phyloP scores from a whole-genome alignment of 1,284 basidiomycete species.

The Dichomitus squalens region DNA sequence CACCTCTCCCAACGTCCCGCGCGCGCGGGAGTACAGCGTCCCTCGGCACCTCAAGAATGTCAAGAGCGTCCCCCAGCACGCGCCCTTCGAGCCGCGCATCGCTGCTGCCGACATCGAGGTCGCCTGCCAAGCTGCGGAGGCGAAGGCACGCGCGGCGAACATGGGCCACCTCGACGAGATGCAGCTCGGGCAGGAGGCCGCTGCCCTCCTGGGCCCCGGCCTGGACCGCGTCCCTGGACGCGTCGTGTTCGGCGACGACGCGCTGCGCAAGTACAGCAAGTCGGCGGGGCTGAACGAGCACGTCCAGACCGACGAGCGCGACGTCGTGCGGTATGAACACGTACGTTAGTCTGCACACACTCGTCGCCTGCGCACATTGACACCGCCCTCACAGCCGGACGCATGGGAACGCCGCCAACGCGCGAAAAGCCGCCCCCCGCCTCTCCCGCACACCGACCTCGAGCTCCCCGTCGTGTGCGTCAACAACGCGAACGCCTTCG shows the following conservation, averaged over 20 bases:
- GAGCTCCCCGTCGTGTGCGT: conserved; percentile 10
- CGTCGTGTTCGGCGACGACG: conserved; percentile 1
- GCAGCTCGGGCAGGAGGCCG: background rate
- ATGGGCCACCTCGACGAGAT: background rate
- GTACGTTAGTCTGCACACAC: background rate
- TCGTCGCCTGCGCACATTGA: no score
- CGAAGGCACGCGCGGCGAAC: background rate
- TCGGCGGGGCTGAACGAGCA: background rate
- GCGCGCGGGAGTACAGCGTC: background rate
- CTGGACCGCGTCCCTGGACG: background rate
- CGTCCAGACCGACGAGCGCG: background rate
- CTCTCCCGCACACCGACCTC: background rate
- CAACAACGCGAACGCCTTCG: background rate
- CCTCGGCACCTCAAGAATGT: conserved; percentile 3
- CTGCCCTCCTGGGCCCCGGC: background rate
- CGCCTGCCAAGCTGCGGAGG: background rate
- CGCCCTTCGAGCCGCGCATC: background rate
- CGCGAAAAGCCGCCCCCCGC: background rate
- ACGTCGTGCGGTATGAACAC: background rate
- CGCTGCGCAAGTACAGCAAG: conserved; percentile 1
- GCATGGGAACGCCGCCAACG: background rate
- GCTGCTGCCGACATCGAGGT: background rate
- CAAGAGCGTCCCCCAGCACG: background rate
- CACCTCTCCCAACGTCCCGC: background rate
- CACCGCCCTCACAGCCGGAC: background rate